These are phyloP conservation scores for Dictyostelium capitatum DNA, from an alignment of 78 protist genomes.

Conservation along the genomic window DNA sequence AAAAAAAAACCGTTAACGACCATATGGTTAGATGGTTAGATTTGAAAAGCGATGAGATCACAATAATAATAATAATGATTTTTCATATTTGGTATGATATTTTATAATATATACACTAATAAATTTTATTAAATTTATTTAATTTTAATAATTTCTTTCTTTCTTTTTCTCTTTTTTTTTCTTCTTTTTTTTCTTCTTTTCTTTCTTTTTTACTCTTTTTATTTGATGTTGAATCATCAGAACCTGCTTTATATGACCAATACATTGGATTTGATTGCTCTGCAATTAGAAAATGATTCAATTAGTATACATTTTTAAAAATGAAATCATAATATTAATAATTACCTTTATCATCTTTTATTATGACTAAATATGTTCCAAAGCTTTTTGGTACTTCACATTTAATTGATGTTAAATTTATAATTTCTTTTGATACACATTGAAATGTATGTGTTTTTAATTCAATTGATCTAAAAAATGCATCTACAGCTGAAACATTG, in stretches of 20 bases:
- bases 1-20: background rate
- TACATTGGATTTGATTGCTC: background rate
- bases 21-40: too few species aligned
- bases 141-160: background rate
- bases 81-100: too few species aligned
- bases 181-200: background rate
- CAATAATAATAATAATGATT: too few species aligned
- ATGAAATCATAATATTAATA: too few species aligned
- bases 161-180: background rate
- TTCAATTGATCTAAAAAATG: background rate
- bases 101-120: too few species aligned
- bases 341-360: background rate
- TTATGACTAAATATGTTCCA: background rate
- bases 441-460: background rate
- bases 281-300: too few species aligned
- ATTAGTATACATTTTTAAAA: too few species aligned
- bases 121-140: too few species aligned
- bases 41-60: too few species aligned
- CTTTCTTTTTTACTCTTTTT: background rate
- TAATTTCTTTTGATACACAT: background rate
- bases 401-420: background rate
- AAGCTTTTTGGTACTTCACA: background rate
- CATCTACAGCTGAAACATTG: background rate
- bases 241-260: constrained; percentile 1
- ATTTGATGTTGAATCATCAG: background rate